Base-by-base conservation (phyloP, 306 rosid genomes). In the Castanopsis chinensis region DNA sequence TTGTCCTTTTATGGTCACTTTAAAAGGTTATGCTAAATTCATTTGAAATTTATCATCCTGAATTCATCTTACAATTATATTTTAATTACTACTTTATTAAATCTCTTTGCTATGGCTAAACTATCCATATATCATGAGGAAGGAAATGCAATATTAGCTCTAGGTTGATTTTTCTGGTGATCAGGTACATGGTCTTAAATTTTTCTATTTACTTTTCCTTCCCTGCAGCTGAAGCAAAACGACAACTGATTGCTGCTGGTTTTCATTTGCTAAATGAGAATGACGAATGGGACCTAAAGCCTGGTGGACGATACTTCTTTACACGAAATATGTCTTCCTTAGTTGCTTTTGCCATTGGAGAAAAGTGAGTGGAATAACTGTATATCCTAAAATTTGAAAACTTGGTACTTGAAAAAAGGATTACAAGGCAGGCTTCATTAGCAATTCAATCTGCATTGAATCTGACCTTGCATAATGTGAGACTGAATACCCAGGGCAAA, bases 261-360 rank as follows among this genome's bases (percentile, higher is more conserved):
- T 95, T 95, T 78, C 86, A 88, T 60, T 76, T 92, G 77, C 85
- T 95, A 20, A 74, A 86, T 64, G 99, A 92, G 88, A 89, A 86
- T 78, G 91, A 92, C 37, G 94, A 92, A 67, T 95, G 99, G 99
- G 81, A 91, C 75, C 85, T 95, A n/a, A 86, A 91, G 75, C 99
- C 97, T 55, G 97, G 99, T 13, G 98, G 98, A 55, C 89, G 96
- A 79, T 95, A 95, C 85, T 91, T 92, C 82, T 95, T 95, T 80
- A 92, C 98, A 23, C 88, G 99, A 64, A 92, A 95, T 58, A 91
- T 95, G 99, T 92, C 99, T 73, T 90, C 87, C 78, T 85, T 95
- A 84, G 92, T 95, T 79, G 99, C 99, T 53, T 92, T 95, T 82
- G 84, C 97, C 59, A 83, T 92, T 35, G 99, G 98, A 77, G 92